phyloP scores from a whole-genome alignment of 805 yeast species.

The Candida stauntonica region DNA sequence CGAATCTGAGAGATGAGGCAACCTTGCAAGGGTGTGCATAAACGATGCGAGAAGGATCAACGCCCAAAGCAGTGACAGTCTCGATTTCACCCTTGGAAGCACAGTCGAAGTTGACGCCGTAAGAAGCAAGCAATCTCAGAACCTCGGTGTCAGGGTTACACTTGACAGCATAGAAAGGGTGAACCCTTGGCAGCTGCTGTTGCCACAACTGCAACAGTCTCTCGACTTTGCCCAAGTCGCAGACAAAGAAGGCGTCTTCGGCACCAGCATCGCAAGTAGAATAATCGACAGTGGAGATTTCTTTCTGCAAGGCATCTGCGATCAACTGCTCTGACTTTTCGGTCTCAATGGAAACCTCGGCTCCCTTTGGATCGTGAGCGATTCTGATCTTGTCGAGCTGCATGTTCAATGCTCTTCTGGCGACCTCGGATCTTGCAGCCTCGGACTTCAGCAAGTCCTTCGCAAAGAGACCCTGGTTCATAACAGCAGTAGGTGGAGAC shows the following conservation, averaged over 20 bases:
- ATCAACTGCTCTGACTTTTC: conserved; percentile 31
- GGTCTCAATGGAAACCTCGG: conserved; percentile 25
- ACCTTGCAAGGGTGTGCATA: conserved; percentile 95
- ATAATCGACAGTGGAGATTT: conserved; percentile 43
- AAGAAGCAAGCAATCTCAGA: conserved; percentile 47
- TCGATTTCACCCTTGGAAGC: conserved; percentile 87
- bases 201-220: conserved; percentile 65
- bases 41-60: conserved; percentile 61
- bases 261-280: conserved; percentile 67
- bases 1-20: conserved; percentile 73
- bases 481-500: conserved; percentile 13
- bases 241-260: conserved; percentile 83
- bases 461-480: conserved; percentile 9
- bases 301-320: conserved; percentile 36
- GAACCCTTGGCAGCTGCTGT: conserved; percentile 59
- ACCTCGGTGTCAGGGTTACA: conserved; percentile 76
- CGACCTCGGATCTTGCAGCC: conserved; percentile 11
- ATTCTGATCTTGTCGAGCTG: conserved; percentile 10
- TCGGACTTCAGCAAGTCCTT: conserved; percentile 8
- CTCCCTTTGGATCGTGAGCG: not conserved
- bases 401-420: conserved; percentile 7
- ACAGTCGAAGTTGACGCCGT: conserved; percentile 86
- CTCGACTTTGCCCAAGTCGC: conserved; percentile 72
- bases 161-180: conserved; percentile 92
- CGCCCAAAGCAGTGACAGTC: conserved; percentile 55